phyloP scores from a whole-genome alignment of 2,329 filamentous ascomycete genomes.

The Botrytis paeoniae region DNA sequence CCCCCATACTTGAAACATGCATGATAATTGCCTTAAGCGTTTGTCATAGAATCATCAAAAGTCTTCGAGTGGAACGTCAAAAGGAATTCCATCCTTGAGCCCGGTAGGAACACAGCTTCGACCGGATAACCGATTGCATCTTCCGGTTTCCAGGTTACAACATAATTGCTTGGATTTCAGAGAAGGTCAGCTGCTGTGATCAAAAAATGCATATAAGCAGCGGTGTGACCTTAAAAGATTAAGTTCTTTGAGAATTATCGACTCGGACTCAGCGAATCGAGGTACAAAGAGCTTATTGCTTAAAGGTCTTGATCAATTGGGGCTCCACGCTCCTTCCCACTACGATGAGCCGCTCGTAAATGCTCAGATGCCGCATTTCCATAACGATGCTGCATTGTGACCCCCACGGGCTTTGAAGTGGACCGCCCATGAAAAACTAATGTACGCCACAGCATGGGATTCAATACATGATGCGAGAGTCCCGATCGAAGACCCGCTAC shows the following conservation, averaged over 20 bases:
- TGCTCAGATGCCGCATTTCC: slow-evolving; percentile 8
- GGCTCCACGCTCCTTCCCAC: not conserved
- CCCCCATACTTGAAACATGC: slow-evolving; percentile 6
- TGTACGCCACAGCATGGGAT: slow-evolving; percentile 14
- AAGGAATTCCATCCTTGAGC: slow-evolving; percentile 2
- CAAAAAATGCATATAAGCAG: slow-evolving; percentile 11
- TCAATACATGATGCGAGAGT: slow-evolving; percentile 14
- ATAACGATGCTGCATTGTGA: not conserved
- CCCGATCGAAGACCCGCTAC: slow-evolving; percentile 11
- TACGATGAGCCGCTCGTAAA: not conserved
- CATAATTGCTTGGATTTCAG: not conserved
- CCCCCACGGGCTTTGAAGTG: slow-evolving; percentile 13
- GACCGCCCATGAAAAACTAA: slow-evolving; percentile 6
- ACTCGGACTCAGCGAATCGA: not conserved
- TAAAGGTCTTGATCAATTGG: not conserved
- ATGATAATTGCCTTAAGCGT: not conserved
- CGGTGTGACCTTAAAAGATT: not conserved
- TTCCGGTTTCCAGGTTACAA: slow-evolving; percentile 11
- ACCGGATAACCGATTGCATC: slow-evolving; percentile 4
- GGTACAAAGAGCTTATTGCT: not conserved
- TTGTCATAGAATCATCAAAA: slow-evolving; percentile 17
- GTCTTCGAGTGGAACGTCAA: not conserved
- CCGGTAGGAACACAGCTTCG: not conserved
- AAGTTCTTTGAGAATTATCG: not conserved
- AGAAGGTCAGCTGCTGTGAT: slow-evolving; percentile 14